Evolutionary conservation across 2,329 filamentous ascomycete genomes (phyloP).

Genomic region (Bimuria novae-zelandiae): DNA sequence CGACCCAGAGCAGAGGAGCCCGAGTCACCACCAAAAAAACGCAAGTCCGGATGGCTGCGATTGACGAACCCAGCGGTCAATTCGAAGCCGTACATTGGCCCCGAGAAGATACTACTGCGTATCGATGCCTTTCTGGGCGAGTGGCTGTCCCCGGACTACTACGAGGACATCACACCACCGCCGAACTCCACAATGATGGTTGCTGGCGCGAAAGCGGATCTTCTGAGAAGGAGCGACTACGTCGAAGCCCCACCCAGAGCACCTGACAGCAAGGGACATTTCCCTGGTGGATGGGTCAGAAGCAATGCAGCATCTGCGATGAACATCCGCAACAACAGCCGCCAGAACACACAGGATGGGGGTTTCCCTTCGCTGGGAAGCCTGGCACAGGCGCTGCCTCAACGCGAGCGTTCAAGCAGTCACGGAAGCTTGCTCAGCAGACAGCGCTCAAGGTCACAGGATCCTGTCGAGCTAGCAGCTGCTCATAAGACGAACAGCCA

Average conservation of each 20-base stretch:
- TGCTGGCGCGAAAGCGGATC: slow-evolving; percentile 82
- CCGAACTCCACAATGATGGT: slow-evolving; percentile 87
- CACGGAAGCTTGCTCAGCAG: slow-evolving; percentile 27
- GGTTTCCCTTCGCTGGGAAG: slow-evolving; percentile 37
- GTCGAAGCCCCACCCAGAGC: slow-evolving; percentile 52
- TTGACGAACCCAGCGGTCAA: slow-evolving; percentile 34
- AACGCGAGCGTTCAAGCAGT: slow-evolving; percentile 55
- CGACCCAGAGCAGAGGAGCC: slow-evolving; percentile 29
- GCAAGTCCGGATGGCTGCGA: background rate
- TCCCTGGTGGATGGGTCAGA: slow-evolving; percentile 62
- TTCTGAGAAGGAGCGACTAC: slow-evolving; percentile 74
- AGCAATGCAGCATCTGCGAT: slow-evolving; percentile 25
- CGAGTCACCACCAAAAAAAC: background rate
- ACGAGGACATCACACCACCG: slow-evolving; percentile 87
- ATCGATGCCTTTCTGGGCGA: slow-evolving; percentile 93
- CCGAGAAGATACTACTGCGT: slow-evolving; percentile 59
- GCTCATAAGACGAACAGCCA: slow-evolving; percentile 32
- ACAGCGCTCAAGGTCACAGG: slow-evolving; percentile 32
- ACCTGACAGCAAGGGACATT: slow-evolving; percentile 52
- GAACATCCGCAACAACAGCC: slow-evolving; percentile 19
- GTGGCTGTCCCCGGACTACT: slow-evolving; percentile 94
- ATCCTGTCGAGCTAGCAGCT: slow-evolving; percentile 25
- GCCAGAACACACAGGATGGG: slow-evolving; percentile 25
- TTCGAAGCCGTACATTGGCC: slow-evolving; percentile 40
- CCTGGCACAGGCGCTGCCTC: slow-evolving; percentile 45